Evolutionary conservation across 257 asterid species (phyloP).

Genomic region (Penstemon eatonii): DNA sequence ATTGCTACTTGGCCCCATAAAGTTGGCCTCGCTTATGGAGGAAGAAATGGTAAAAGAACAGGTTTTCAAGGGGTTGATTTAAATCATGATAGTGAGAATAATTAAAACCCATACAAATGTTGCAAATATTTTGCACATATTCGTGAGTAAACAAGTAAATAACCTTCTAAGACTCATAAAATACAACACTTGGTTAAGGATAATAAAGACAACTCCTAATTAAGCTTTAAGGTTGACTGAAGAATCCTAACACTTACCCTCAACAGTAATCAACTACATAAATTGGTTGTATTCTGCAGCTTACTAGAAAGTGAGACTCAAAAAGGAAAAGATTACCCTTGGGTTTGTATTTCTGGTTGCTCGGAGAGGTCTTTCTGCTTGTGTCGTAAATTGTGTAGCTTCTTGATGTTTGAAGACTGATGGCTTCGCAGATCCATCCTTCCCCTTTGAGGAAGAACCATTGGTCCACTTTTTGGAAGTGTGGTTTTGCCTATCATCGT

Average conservation of each 20-base stretch:
- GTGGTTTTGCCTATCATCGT: slow-evolving; percentile 40
- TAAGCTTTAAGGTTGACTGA: not conserved
- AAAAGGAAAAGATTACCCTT: slow-evolving; percentile 44
- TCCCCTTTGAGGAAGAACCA: slow-evolving; percentile 35
- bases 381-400: slow-evolving; percentile 32
- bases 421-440: slow-evolving; percentile 39
- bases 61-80: not conserved
- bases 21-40: not conserved
- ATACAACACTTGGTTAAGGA: not conserved
- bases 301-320: not conserved
- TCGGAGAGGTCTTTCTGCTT: slow-evolving; percentile 38
- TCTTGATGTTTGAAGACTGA: slow-evolving; percentile 36
- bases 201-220: not conserved
- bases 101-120: too few relatives aligned
- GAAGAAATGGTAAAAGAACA: not conserved
- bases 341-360: slow-evolving; percentile 37
- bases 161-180: not conserved
- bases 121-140: not conserved
- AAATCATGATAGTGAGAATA: not conserved
- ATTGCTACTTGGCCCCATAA: not conserved
- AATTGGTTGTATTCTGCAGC: not conserved
- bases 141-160: not conserved
- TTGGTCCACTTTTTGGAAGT: slow-evolving; percentile 32
- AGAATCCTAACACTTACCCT: slow-evolving; percentile 1
- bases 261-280: not conserved